A percentile compares a stretch with the other conserved stretches of the same genome.
phyloP scores from a whole-genome alignment of 2,329 filamentous ascomycete species.

The Beauveria australis region DNA sequence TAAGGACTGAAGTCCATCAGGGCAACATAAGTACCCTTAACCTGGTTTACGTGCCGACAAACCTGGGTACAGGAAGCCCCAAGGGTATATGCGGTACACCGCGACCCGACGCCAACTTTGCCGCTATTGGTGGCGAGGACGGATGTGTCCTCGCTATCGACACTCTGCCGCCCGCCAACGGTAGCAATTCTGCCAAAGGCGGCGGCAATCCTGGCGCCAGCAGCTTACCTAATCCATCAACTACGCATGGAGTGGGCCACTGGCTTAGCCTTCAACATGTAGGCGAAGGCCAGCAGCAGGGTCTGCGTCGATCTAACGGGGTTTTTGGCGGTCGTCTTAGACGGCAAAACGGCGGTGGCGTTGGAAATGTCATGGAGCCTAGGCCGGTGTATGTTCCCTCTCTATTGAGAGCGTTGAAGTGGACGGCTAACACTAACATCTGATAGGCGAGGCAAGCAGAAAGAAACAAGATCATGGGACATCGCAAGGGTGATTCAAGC shows the following conservation, averaged over 20 bases:
- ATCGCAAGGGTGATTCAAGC: too few species aligned
- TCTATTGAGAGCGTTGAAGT: neutral
- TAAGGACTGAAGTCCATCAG: neutral
- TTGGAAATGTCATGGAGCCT: neutral
- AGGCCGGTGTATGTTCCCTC: neutral
- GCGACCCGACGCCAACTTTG: neutral
- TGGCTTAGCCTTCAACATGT: neutral
- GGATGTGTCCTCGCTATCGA: neutral
- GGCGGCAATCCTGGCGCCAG: too few species aligned
- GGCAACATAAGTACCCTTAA: neutral
- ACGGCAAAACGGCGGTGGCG: neutral
- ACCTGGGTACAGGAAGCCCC: neutral
- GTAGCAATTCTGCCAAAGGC: too few species aligned
- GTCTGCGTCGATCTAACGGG: neutral
- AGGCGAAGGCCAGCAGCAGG: neutral
- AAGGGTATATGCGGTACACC: neutral
- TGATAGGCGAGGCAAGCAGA: neutral
- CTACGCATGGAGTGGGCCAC: neutral
- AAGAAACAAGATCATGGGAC: too few species aligned
- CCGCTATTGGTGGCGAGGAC: neutral
- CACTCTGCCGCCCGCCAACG: neutral
- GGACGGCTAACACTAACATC: neutral
- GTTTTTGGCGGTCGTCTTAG: neutral
- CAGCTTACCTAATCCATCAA: too few species aligned
- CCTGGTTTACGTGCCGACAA: neutral